Conservation (phyloP, 1,284 basidiomycete genomes). For the Apiotrichum porosum region DNA sequence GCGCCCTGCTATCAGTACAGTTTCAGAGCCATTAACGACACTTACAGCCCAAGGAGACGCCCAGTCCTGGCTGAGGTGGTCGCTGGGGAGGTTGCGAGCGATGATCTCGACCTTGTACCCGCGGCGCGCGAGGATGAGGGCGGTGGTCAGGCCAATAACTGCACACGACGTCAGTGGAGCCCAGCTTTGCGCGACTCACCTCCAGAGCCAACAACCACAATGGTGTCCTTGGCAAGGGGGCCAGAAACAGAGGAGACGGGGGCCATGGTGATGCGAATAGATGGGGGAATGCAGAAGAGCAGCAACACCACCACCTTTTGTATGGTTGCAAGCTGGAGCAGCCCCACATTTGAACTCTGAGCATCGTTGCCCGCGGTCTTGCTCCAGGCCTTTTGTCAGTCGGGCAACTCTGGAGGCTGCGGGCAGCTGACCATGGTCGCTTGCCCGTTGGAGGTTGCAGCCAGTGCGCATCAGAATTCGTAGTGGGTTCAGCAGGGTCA, state of each 20-base stretch:
- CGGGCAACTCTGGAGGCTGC: too few relatives aligned
- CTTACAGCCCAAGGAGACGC: conserved; percentile 19
- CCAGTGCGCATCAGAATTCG: too few relatives aligned
- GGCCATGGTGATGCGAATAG: not conserved
- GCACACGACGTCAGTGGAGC: not conserved
- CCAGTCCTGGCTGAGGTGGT: conserved; percentile 17
- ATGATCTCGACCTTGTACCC: conserved; percentile 10
- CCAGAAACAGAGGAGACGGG: not conserved
- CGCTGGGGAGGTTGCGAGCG: conserved; percentile 10
- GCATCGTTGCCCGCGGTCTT: not conserved
- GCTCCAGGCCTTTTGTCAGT: too few relatives aligned
- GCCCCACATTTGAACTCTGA: too few relatives aligned
- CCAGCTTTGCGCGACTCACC: conserved; percentile 3
- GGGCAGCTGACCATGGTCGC: too few relatives aligned
- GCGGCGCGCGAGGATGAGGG: conserved; percentile 16
- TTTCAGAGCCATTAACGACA: not conserved
- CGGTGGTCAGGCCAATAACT: conserved; percentile 21
- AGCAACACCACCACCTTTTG: not conserved
- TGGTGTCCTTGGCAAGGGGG: not conserved
- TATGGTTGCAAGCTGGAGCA: not conserved
- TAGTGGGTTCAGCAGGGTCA: too few relatives aligned
- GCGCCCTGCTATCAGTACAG: conserved; percentile 7
- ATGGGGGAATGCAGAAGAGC: not conserved
- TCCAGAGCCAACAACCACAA: conserved; percentile 19
- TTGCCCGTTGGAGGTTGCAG: too few relatives aligned